phyloP scores from a whole-genome alignment of 2,329 filamentous ascomycete genomes.

The Trichophyton simii region DNA sequence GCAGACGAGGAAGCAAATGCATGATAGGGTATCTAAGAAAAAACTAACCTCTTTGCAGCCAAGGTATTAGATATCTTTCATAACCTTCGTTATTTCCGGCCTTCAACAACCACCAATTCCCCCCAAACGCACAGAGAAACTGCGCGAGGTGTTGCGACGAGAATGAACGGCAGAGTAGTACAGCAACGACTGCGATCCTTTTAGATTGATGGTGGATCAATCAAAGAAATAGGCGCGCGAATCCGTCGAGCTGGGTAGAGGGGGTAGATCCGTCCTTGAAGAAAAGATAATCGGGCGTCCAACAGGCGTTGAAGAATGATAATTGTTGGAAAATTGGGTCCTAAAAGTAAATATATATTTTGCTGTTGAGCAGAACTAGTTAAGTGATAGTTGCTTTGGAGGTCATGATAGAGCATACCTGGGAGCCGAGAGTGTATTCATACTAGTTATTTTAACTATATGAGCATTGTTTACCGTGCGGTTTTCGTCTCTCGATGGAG shows the following conservation, averaged over 20 bases:
- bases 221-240: conserved; percentile 4
- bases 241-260: neutral
- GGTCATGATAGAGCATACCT: neutral
- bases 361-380: neutral
- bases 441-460: neutral
- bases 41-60: neutral
- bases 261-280: neutral
- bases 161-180: neutral
- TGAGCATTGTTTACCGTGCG: neutral
- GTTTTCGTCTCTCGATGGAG: neutral
- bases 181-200: neutral
- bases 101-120: neutral
- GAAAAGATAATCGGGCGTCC: neutral
- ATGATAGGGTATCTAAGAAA: neutral
- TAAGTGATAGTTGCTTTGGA: neutral
- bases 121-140: neutral
- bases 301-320: neutral
- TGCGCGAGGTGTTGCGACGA: neutral
- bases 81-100: neutral
- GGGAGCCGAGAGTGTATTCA: neutral
- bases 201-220: neutral
- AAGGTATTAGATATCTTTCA: neutral
- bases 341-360: neutral
- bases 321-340: neutral
- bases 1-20: neutral